Percentiles rank a stretch among this genome's conserved stretches.
These are phyloP conservation scores for Lachnellula suecica DNA, from an alignment of 2,329 filamentous ascomycete genomes.

Conservation along the genomic window DNA sequence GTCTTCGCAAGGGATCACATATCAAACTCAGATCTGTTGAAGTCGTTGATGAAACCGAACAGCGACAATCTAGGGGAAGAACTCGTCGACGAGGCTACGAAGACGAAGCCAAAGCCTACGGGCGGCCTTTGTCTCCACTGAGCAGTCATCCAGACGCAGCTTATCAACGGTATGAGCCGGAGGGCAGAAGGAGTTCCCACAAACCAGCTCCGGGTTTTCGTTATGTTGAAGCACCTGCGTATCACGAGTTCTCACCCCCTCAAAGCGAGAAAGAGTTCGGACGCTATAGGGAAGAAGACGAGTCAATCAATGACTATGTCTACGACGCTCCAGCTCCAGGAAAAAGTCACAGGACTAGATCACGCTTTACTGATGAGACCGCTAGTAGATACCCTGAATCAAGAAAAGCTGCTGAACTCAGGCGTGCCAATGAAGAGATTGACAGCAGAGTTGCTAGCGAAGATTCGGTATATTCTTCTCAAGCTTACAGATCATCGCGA, in stretches of 20 bases:
- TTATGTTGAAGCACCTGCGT: not conserved
- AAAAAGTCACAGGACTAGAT: too few species aligned
- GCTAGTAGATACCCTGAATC: too few species aligned
- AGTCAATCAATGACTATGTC: too few species aligned
- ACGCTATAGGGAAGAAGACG: too few species aligned
- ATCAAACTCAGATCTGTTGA: conserved; percentile 3
- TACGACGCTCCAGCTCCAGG: too few species aligned
- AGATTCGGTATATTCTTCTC: not conserved
- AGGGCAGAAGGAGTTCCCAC: not conserved
- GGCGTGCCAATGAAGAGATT: too few species aligned
- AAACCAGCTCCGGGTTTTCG: not conserved
- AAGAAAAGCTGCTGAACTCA: too few species aligned
- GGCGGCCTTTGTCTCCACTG: not conserved
- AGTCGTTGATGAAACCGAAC: conserved; percentile 2
- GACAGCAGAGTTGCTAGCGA: too few species aligned
- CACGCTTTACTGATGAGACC: too few species aligned
- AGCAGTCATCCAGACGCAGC: not conserved
- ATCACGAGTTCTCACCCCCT: not conserved
- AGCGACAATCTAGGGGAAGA: conserved; percentile 10
- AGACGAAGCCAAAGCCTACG: not conserved
- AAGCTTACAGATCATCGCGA: not conserved
- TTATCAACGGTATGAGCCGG: not conserved
- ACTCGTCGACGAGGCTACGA: not conserved
- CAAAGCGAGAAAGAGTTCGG: too few species aligned
- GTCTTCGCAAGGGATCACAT: not conserved